A percentile compares a stretch with the other conserved stretches of the same genome.
Evolutionary conservation across 2,329 filamentous ascomycete genomes (phyloP).

Genomic region (Fusarium pseudonygamai): DNA sequence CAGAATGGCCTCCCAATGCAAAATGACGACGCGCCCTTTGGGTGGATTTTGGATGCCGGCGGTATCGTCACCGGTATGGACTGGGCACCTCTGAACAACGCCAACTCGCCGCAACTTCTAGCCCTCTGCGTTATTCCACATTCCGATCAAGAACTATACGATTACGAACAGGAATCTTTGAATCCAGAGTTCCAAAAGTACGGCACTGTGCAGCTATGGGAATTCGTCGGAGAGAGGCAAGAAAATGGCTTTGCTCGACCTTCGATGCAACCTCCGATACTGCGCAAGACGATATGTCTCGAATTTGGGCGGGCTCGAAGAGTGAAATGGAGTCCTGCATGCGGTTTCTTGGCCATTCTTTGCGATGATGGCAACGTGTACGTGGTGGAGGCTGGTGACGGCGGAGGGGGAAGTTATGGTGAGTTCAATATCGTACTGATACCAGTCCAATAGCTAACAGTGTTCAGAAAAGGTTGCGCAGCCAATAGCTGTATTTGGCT

Average conservation of each 20-base stretch:
- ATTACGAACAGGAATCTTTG: constrained; percentile 50
- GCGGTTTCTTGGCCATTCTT: constrained; percentile 58
- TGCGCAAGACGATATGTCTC: constrained; percentile 58
- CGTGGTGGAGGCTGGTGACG: constrained; percentile 54
- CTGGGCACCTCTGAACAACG: constrained; percentile 57
- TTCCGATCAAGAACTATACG: constrained; percentile 57
- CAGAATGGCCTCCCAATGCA: constrained; percentile 45
- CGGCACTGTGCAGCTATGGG: constrained; percentile 64
- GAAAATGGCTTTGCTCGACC: constrained; percentile 47
- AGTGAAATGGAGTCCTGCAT: constrained; percentile 64
- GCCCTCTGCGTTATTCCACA: constrained; percentile 62
- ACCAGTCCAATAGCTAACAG: constrained; percentile 32
- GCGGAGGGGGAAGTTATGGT: constrained; percentile 53
- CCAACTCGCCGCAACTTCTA: constrained; percentile 56
- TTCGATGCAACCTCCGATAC: constrained; percentile 49
- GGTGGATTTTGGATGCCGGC: constrained; percentile 65
- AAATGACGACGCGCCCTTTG: constrained; percentile 46
- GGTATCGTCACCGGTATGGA: constrained; percentile 63
- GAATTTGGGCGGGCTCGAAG: constrained; percentile 61
- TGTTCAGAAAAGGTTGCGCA: constrained; percentile 55
- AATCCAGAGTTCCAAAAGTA: constrained; percentile 52
- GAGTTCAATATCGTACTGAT: constrained; percentile 11
- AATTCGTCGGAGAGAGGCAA: constrained; percentile 50
- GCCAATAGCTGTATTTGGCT: constrained; percentile 56
- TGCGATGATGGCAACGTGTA: constrained; percentile 62